These are phyloP conservation scores for Nannochloropsis limnetica DNA, from an alignment of 352 stramenopile genomes.

Conservation along the genomic window DNA sequence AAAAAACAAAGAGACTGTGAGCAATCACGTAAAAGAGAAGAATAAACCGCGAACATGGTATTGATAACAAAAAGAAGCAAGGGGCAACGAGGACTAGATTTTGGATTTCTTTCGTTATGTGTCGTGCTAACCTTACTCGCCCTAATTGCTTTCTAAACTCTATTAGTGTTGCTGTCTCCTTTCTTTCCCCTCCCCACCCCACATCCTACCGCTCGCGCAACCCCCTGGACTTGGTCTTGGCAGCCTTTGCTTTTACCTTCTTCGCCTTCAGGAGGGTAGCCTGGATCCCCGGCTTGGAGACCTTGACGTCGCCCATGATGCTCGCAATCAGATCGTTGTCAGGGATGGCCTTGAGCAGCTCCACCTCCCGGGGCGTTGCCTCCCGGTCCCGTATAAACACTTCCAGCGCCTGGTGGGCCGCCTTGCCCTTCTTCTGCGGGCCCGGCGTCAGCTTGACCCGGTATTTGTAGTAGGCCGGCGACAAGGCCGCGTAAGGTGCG, in stretches of 20 bases:
- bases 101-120: too few relatives aligned
- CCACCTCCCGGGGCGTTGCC: constrained; percentile 57
- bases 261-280: constrained; percentile 36
- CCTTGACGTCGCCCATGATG: constrained; percentile 77
- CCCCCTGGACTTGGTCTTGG: background rate
- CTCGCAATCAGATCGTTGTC: constrained; percentile 76
- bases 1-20: background rate
- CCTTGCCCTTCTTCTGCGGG: constrained; percentile 77
- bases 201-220: background rate
- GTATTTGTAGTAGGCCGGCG: constrained; percentile 70
- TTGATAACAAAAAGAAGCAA: too few relatives aligned
- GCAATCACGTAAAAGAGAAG: too few relatives aligned
- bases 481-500: constrained; percentile 70
- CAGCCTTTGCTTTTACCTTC: background rate
- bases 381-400: constrained; percentile 47
- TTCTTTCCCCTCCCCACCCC: background rate
- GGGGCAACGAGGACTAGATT: too few relatives aligned
- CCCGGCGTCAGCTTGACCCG: constrained; percentile 79
- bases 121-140: too few relatives aligned
- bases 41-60: background rate
- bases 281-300: constrained; percentile 64
- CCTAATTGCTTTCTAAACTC: too few relatives aligned
- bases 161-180: too few relatives aligned
- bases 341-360: constrained; percentile 73
- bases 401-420: constrained; percentile 71